Conservation (phyloP, 306 rosid species). For the Glycine tomentella region DNA sequence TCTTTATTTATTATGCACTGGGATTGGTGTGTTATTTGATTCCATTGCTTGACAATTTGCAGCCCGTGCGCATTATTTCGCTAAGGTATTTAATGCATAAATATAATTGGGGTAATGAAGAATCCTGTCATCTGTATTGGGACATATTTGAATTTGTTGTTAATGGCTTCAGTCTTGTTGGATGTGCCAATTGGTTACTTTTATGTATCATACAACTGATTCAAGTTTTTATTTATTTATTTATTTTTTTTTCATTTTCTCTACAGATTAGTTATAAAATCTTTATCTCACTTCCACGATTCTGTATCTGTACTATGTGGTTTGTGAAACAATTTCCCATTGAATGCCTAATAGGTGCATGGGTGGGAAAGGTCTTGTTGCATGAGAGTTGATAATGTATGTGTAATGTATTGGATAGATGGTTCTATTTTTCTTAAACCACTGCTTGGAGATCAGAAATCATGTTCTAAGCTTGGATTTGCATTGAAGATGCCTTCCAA, state of each 20-base stretch:
- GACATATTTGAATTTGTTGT: background rate
- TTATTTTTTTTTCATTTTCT: background rate
- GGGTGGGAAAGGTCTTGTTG: background rate
- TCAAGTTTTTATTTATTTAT: background rate
- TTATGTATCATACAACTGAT: background rate
- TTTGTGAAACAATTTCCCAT: background rate
- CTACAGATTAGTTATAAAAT: too few relatives aligned
- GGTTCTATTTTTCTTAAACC: too few relatives aligned
- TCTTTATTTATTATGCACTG: background rate
- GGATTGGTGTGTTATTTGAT: background rate
- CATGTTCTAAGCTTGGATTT: too few relatives aligned
- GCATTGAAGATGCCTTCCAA: too few relatives aligned
- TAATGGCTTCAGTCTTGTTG: too few relatives aligned
- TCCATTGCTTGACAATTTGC: background rate
- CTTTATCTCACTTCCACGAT: too few relatives aligned
- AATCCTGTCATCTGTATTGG: background rate
- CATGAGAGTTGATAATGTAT: background rate
- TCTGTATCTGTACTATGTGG: background rate
- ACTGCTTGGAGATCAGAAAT: too few relatives aligned
- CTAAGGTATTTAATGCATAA: background rate
- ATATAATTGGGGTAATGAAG: background rate
- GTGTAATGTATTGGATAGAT: too few relatives aligned
- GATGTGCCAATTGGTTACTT: background rate
- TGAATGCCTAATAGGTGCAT: background rate
- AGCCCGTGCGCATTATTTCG: background rate